Evolutionary conservation across 345 rosid species (phyloP).

Genomic region (Camelina laxa): DNA sequence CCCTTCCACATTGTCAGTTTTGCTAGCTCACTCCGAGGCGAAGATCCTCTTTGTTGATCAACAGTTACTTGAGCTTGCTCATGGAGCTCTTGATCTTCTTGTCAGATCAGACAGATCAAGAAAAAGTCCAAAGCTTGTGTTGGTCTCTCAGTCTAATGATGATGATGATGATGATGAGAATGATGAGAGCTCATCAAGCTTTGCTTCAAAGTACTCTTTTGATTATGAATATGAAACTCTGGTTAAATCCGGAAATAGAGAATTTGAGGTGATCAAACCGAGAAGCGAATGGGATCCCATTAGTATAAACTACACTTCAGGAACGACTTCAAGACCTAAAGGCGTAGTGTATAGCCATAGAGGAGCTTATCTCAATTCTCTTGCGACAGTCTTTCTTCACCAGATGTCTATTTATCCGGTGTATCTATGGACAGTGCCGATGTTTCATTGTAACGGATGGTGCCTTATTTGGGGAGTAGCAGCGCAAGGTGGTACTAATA

Average conservation of each 20-base stretch:
- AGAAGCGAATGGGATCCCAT: constrained; percentile 80
- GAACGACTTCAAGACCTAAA: constrained; percentile 83
- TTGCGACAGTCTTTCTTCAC: constrained; percentile 63
- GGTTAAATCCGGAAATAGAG: constrained; percentile 47
- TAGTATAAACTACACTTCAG: constrained; percentile 81
- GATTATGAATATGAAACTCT: constrained; percentile 60
- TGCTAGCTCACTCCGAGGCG: constrained; percentile 63
- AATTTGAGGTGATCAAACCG: constrained; percentile 57
- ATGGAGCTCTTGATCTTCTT: constrained; percentile 58
- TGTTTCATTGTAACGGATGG: constrained; percentile 98
- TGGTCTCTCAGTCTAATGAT: constrained; percentile 50
- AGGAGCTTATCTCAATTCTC: constrained; percentile 82
- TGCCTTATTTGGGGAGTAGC: constrained; percentile 87
- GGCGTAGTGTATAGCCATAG: constrained; percentile 89
- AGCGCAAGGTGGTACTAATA: constrained; percentile 81
- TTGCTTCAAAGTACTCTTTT: constrained; percentile 21
- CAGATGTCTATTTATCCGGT: constrained; percentile 65
- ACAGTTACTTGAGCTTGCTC: constrained; percentile 59
- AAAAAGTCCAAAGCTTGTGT: constrained; percentile 51
- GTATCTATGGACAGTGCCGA: constrained; percentile 89
- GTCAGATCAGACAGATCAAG: constrained; percentile 37
- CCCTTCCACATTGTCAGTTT: constrained; percentile 54
- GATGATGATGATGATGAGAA: constrained; percentile 21
- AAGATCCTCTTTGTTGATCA: constrained; percentile 66
- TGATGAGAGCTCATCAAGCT: constrained; percentile 18